These are phyloP conservation scores for Carex kokanica DNA, from an alignment of 176 grass and related monocot species.

Conservation along the genomic window DNA sequence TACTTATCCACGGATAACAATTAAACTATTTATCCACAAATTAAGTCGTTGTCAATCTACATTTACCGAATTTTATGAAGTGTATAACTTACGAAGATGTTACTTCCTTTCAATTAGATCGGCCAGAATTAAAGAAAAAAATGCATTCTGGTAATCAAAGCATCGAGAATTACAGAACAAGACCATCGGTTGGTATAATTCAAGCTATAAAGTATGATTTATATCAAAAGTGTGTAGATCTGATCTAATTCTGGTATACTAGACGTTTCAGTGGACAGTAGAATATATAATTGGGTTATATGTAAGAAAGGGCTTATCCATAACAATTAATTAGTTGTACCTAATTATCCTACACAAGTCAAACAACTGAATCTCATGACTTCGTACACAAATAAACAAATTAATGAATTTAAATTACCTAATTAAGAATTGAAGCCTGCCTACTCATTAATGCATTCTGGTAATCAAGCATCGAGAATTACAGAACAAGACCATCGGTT, in stretches of 20 bases:
- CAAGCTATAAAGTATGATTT: background rate
- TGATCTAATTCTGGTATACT: conserved; percentile 19
- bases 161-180: background rate
- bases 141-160: background rate
- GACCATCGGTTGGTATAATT: background rate
- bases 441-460: background rate
- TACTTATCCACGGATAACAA: background rate
- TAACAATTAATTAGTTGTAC: conserved; percentile 9
- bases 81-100: background rate
- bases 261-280: background rate
- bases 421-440: background rate
- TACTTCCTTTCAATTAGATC: background rate
- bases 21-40: conserved; percentile 3
- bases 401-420: conserved; percentile 5
- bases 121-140: background rate
- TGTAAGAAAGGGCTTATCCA: conserved; percentile 24
- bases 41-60: conserved; percentile 20
- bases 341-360: conserved; percentile 5
- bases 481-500: background rate
- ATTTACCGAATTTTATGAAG: background rate
- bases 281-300: background rate
- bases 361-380: background rate
- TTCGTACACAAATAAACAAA: background rate
- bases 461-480: conserved; percentile 5
- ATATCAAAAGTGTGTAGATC: background rate